Conservation (phyloP, 345 rosid genomes). For the Eucalyptus pauciflora region DNA sequence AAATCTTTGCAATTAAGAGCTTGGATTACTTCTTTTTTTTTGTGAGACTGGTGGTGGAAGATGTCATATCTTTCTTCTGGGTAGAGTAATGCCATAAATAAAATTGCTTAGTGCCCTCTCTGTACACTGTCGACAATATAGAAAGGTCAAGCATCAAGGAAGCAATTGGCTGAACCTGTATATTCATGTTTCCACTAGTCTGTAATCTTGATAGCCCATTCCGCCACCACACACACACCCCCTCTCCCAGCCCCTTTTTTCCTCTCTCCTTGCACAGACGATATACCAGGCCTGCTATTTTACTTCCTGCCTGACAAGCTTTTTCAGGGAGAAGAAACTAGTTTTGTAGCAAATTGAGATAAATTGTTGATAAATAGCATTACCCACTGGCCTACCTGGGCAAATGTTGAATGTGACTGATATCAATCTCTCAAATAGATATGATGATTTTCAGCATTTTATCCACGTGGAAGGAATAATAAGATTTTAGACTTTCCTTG, state of each 20-base stretch:
- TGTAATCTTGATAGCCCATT: background rate
- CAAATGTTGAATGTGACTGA: background rate
- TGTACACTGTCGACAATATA: background rate
- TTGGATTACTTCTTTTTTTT: background rate
- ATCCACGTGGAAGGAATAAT: background rate
- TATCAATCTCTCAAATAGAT: background rate
- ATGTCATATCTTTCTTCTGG: background rate
- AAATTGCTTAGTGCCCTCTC: background rate
- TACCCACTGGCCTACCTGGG: background rate
- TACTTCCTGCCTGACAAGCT: background rate
- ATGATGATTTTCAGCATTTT: background rate
- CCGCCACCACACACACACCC: no score
- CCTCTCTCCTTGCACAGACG: background rate
- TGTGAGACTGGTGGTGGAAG: background rate
- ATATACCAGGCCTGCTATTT: background rate
- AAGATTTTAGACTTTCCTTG: background rate
- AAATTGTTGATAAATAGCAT: background rate
- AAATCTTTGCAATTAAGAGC: background rate
- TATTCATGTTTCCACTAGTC: background rate
- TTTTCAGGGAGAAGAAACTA: background rate
- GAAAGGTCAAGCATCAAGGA: background rate
- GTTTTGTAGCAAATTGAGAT: background rate
- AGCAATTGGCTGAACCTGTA: background rate
- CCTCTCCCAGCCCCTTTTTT: background rate
- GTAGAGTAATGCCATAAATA: background rate